phyloP scores from a whole-genome alignment of 1,284 basidiomycete genomes.

The Amylostereum chailletii region DNA sequence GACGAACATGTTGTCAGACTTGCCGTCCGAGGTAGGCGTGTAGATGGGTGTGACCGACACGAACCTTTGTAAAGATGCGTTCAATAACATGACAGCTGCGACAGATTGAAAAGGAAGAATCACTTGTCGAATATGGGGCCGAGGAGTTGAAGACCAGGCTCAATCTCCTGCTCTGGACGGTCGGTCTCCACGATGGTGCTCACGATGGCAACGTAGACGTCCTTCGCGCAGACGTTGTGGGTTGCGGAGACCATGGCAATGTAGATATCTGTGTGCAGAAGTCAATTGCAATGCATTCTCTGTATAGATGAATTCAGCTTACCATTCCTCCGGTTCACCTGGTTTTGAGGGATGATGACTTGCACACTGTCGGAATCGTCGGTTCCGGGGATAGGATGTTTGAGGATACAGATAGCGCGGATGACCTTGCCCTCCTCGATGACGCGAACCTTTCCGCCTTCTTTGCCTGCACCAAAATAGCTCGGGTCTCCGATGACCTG shows the following conservation, averaged over 20 bases:
- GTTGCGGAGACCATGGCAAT: slow-evolving; percentile 95
- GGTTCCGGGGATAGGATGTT: slow-evolving; percentile 97
- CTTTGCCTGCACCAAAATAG: slow-evolving; percentile 84
- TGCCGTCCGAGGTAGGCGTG: slow-evolving; percentile 79
- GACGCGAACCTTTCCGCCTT: slow-evolving; percentile 78
- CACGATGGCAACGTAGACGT: slow-evolving; percentile 94
- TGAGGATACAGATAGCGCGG: slow-evolving; percentile 95
- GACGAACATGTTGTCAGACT: slow-evolving; percentile 87
- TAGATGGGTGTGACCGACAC: slow-evolving; percentile 85
- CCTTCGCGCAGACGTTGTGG: slow-evolving; percentile 95
- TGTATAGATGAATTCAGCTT: slow-evolving; percentile 18
- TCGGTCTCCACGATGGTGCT: slow-evolving; percentile 97
- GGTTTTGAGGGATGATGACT: slow-evolving; percentile 99
- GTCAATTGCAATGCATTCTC: not conserved
- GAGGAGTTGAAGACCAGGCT: slow-evolving; percentile 85
- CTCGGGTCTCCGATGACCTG: slow-evolving; percentile 97
- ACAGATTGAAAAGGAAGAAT: slow-evolving; percentile 17
- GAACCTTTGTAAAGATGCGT: slow-evolving; percentile 49
- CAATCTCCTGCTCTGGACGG: slow-evolving; percentile 88
- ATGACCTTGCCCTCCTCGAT: slow-evolving; percentile 94
- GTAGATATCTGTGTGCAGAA: slow-evolving; percentile 77
- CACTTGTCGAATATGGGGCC: slow-evolving; percentile 95
- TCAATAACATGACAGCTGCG: slow-evolving; percentile 1
- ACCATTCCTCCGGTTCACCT: slow-evolving; percentile 93
- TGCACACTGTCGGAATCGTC: slow-evolving; percentile 93